A percentile compares a stretch with the other conserved stretches of the same genome.
These are phyloP conservation scores for Nicotiana undulata DNA, from an alignment of 257 asterid genomes.

Conservation along the genomic window DNA sequence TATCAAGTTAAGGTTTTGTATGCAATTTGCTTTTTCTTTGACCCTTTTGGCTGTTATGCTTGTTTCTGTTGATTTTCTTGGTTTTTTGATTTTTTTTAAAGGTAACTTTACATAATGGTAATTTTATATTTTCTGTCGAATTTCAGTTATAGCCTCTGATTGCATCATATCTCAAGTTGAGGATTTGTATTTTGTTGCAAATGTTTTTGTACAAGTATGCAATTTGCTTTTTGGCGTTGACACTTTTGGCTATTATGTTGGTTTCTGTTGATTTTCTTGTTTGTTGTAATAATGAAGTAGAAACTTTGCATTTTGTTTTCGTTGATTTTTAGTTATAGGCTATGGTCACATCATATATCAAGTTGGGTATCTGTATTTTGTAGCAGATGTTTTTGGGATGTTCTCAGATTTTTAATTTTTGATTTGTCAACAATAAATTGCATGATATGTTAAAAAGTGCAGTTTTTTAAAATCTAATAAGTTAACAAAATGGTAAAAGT, in stretches of 20 bases:
- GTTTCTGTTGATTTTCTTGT: background rate
- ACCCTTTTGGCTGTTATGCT: background rate
- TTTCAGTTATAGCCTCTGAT: background rate
- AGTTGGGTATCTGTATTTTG: background rate
- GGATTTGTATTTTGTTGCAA: too few relatives aligned
- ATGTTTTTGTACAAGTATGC: conserved; percentile 43
- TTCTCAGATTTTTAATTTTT: too few relatives aligned
- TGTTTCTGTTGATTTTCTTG: background rate
- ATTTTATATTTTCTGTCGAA: background rate
- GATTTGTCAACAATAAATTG: background rate
- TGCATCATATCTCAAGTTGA: too few relatives aligned
- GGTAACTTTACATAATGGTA: background rate
- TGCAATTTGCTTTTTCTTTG: background rate
- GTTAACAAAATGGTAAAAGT: background rate
- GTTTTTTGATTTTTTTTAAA: background rate
- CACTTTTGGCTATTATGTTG: background rate
- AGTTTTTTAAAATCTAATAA: background rate
- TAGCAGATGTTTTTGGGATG: too few relatives aligned
- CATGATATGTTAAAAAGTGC: background rate
- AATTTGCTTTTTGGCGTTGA: background rate
- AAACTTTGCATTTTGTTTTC: background rate
- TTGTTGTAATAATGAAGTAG: background rate
- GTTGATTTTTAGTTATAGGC: background rate
- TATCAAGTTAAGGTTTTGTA: background rate
- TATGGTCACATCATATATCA: too few relatives aligned